Evolutionary conservation across 768 basidiomycete species (phyloP).

Genomic region (Dacryopinax spathularia): DNA sequence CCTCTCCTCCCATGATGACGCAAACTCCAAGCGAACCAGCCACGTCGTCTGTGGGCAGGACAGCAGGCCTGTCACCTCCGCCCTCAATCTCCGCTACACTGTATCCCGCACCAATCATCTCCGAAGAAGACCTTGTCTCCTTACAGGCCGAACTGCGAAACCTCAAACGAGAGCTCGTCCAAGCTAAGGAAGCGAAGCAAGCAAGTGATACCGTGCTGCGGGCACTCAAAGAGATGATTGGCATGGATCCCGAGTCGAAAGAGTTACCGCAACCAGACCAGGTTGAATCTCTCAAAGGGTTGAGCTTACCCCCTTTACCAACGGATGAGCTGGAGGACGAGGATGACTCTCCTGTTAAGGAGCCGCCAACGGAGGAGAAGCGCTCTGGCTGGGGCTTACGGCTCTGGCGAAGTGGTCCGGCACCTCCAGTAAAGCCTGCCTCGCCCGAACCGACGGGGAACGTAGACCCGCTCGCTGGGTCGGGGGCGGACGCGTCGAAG

Average conservation of each 20-base stretch:
- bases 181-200: not conserved
- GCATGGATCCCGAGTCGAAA: not conserved
- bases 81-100: not conserved
- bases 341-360: not conserved
- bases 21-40: not conserved
- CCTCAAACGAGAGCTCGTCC: not conserved
- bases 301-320: not conserved
- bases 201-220: not conserved
- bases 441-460: not conserved
- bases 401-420: not conserved
- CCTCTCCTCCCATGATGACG: not conserved
- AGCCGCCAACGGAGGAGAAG: not conserved
- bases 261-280: not conserved
- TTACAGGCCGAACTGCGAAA: not conserved
- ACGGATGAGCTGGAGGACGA: not conserved
- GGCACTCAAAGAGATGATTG: not conserved
- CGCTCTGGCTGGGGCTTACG: not conserved
- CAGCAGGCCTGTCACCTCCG: not conserved
- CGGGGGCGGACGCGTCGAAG: not conserved
- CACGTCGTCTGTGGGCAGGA: not conserved
- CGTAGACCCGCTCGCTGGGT: not conserved
- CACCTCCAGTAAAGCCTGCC: not conserved
- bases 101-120: not conserved
- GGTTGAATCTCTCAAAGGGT: not conserved
- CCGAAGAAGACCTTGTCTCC: not conserved